Base-by-base conservation (phyloP, 257 asterid genomes). In the Leptodermis oblonga region DNA sequence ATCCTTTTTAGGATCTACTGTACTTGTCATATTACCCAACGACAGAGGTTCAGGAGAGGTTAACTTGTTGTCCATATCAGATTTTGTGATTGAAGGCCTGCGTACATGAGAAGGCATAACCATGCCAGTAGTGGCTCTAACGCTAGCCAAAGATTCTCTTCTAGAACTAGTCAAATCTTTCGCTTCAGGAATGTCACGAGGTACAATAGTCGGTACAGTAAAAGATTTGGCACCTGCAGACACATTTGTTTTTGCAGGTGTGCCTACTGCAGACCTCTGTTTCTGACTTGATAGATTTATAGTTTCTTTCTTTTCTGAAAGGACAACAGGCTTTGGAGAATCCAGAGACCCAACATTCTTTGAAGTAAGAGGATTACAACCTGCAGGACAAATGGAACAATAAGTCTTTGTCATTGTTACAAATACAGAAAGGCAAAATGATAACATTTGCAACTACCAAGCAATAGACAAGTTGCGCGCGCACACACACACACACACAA, bases 11-110 rank as follows among this genome's bases (percentile, higher is more conserved):
- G 70, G 67, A 73, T 80, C 77, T 20, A 62, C 60, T 46, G 86
- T 59, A 75, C 34, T 70, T 60, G 70, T 80, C 69, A 59, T 48
- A 62, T 67, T 80, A 31, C 81, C 85, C 51, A 26, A 39, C 23
- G 83, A 72, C 73, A 75, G 70, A 34, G 93, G 75, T 17, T 86
- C 87, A 73, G 74, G 82, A 67, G 90, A 75, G 23, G 30, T 66
- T n/a, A 90, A 81, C 70, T 83, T 78, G 72, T 76, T 86, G 76
- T 84, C 86, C 87, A 79, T 76, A 75, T 86, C 97, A 73, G 82
- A 79, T 42, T 81, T 86, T 54, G 79, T 67, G 71, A 62, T 74
- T 41, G 99, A 87, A 33, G 74, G 77, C 86, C 86, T 83, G 76
- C 90, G 73, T 15, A 83, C 28, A 74, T 86, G 90, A 77, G 80